phyloP scores from a whole-genome alignment of 2,329 filamentous ascomycete species.

The Hyphodiscus sp. region DNA sequence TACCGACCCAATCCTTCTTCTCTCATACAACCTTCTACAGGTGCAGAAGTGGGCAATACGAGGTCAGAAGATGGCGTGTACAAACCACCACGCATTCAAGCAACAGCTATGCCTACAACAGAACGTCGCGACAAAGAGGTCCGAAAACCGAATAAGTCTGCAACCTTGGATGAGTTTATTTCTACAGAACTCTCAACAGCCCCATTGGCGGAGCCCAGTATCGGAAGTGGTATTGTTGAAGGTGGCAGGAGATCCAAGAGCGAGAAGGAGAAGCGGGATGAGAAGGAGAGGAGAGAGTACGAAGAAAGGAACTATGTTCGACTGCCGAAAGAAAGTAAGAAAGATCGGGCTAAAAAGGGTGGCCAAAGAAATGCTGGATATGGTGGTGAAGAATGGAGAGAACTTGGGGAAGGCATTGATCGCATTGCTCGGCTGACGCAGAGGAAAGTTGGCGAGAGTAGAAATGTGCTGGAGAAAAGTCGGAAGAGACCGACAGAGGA shows the following conservation, averaged over 20 bases:
- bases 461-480: slow-evolving; percentile 67
- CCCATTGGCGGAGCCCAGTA: slow-evolving; percentile 78
- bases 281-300: slow-evolving; percentile 75
- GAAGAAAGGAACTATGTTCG: slow-evolving; percentile 91
- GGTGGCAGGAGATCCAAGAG: slow-evolving; percentile 77
- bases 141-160: slow-evolving; percentile 63
- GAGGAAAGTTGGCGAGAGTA: slow-evolving; percentile 50
- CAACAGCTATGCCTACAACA: slow-evolving; percentile 71
- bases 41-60: slow-evolving; percentile 26
- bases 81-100: slow-evolving; percentile 79
- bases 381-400: slow-evolving; percentile 90
- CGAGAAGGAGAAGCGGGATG: slow-evolving; percentile 65
- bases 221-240: slow-evolving; percentile 79
- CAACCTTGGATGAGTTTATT: slow-evolving; percentile 88
- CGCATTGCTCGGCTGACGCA: slow-evolving; percentile 78
- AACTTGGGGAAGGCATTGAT: slow-evolving; percentile 77
- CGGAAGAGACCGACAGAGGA: slow-evolving; percentile 76
- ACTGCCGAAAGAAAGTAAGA: slow-evolving; percentile 80
- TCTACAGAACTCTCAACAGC: slow-evolving; percentile 75
- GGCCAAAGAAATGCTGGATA: slow-evolving; percentile 51
- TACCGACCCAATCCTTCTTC: slow-evolving; percentile 55
- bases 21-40: slow-evolving; percentile 26
- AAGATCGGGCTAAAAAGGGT: slow-evolving; percentile 65
- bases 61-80: slow-evolving; percentile 65
- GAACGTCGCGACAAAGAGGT: slow-evolving; percentile 45